Conservation (phyloP, 164 flowering plant genomes). For the Magnolia changhungtana region DNA sequence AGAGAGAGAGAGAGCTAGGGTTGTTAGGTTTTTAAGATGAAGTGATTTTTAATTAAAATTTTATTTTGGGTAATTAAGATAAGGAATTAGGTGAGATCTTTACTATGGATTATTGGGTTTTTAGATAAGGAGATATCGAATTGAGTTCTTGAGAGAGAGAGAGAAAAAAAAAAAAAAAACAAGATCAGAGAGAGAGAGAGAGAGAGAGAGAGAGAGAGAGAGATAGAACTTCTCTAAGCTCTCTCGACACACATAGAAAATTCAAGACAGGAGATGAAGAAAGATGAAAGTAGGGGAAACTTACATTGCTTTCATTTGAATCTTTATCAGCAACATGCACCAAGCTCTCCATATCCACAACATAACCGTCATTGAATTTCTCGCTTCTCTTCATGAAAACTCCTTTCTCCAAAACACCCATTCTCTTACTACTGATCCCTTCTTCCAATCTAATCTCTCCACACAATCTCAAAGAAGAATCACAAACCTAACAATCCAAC, state of each 20-base stretch:
- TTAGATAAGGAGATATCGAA: not conserved
- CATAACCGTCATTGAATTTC: not conserved
- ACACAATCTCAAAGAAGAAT: not conserved
- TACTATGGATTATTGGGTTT: not conserved
- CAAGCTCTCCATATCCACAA: conserved; percentile 7
- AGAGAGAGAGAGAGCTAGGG: too few relatives aligned
- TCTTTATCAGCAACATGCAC: conserved; percentile 1
- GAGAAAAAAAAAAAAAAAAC: not conserved
- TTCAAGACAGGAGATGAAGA: not conserved
- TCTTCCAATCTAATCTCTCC: not conserved
- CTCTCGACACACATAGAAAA: not conserved
- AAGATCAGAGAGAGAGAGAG: not conserved
- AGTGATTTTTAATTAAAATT: too few relatives aligned
- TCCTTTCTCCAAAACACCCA: conserved; percentile 1
- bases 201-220: too few relatives aligned
- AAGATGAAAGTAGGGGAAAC: not conserved
- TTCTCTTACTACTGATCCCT: not conserved
- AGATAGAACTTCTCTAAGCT: too few relatives aligned
- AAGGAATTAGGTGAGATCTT: not conserved
- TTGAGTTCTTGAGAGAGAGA: not conserved
- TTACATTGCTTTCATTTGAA: not conserved
- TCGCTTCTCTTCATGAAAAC: not conserved
- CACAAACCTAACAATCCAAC: not conserved
- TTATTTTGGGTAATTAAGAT: too few relatives aligned
- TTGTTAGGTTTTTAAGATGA: not conserved